Conservation (phyloP, 768 basidiomycete species). For the Pisolithus marmoratus region DNA sequence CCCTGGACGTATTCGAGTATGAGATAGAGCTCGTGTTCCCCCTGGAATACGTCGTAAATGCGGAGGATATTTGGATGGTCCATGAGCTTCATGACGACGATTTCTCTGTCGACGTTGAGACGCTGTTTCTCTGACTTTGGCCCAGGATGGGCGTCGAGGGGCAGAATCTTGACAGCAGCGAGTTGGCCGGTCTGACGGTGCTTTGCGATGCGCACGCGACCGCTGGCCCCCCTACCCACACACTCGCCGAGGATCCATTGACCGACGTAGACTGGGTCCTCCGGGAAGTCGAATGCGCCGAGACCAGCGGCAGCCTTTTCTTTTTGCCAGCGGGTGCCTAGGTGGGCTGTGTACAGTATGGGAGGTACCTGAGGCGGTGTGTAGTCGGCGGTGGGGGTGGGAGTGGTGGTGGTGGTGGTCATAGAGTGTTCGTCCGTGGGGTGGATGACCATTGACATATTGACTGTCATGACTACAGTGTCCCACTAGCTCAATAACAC, state of each 20-base stretch:
- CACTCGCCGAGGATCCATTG: conserved; percentile 94
- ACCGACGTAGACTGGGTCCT: conserved; percentile 82
- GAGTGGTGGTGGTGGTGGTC: conserved; percentile 25
- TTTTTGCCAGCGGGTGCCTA: conserved; percentile 83
- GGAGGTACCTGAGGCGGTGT: conserved; percentile 68
- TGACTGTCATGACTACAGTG: background rate
- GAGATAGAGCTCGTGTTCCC: conserved; percentile 84
- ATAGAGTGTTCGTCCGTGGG: conserved; percentile 5
- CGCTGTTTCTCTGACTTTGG: conserved; percentile 76
- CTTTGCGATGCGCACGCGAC: conserved; percentile 90
- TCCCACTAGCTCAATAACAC: too few species aligned
- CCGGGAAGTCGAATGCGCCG: conserved; percentile 71
- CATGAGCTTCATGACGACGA: conserved; percentile 99
- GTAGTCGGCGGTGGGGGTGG: conserved; percentile 24
- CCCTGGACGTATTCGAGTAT: conserved; percentile 94
- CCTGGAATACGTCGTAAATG: conserved; percentile 94
- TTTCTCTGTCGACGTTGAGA: conserved; percentile 88
- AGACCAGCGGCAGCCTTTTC: conserved; percentile 78
- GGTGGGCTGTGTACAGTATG: conserved; percentile 61
- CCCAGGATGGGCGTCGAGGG: conserved; percentile 61
- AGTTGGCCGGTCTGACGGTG: conserved; percentile 83
- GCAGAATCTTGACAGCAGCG: conserved; percentile 91
- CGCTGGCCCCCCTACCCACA: conserved; percentile 90
- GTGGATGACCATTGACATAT: background rate
- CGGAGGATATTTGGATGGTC: conserved; percentile 96